Evolutionary conservation across 495 filamentous ascomycete genomes (phyloP).

Genomic region (Evernia prunastri): DNA sequence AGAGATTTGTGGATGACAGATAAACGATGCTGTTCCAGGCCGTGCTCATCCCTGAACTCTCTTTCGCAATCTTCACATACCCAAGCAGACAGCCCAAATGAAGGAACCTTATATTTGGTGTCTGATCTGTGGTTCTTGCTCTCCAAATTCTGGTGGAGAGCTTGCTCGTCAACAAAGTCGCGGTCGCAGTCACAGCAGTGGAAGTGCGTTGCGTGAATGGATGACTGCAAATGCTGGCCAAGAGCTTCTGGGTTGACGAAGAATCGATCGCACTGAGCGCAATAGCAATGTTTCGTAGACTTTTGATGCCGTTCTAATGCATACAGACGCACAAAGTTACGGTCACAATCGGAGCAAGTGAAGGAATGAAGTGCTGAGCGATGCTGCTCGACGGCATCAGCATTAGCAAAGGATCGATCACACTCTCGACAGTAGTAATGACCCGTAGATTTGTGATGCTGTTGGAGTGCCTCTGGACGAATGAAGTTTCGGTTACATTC

Average conservation of each 20-base stretch:
- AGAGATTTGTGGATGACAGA: slow-evolving; percentile 21
- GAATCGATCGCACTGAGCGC: slow-evolving; percentile 13
- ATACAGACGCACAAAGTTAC: slow-evolving; percentile 4
- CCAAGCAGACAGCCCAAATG: neutral
- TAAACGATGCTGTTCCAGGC: slow-evolving; percentile 21
- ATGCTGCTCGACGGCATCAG: slow-evolving; percentile 13
- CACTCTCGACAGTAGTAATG: slow-evolving; percentile 16
- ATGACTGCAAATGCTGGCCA: slow-evolving; percentile 17
- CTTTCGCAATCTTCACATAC: slow-evolving; percentile 17
- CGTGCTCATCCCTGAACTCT: slow-evolving; percentile 22
- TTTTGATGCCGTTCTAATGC: slow-evolving; percentile 8
- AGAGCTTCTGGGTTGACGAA: slow-evolving; percentile 17
- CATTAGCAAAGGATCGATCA: slow-evolving; percentile 6
- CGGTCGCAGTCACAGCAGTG: slow-evolving; percentile 20
- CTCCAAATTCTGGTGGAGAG: slow-evolving; percentile 17
- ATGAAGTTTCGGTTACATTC: slow-evolving; percentile 13
- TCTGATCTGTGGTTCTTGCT: slow-evolving; percentile 13
- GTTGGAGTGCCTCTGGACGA: neutral
- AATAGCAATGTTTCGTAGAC: slow-evolving; percentile 16
- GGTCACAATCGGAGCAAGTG: slow-evolving; percentile 7
- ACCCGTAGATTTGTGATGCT: slow-evolving; percentile 10
- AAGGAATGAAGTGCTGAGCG: slow-evolving; percentile 15
- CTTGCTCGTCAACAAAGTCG: slow-evolving; percentile 17
- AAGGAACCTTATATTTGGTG: slow-evolving; percentile 13
- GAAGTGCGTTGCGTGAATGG: slow-evolving; percentile 21